Evolutionary conservation across 805 yeast species (phyloP), one percentile per base, ranked within the genome.

Genomic region (Metschnikowia amazonensis): DNA sequence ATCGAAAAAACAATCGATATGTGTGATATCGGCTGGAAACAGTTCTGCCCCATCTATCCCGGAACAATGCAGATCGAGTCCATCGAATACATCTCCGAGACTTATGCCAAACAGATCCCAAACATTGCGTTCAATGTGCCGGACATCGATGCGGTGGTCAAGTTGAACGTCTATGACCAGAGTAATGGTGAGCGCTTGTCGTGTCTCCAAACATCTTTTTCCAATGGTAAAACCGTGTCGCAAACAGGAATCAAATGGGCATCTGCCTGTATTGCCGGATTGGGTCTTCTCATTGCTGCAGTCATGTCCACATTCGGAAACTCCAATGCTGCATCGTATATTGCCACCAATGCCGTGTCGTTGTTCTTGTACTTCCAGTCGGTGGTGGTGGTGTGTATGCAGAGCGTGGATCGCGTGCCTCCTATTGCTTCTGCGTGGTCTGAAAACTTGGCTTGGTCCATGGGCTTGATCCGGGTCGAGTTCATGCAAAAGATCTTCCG

Each of bases 371-470:
- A 90, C 66, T 90, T 89, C 76, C 97, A 90, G 69, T 77, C 88
- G 53, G 89, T 86, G 27, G 95, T 86, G 28, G 80, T 89, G 42
- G 81, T 89, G 36, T 74, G 84, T 24, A 87, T 90, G 96, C 79
- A 83, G 63, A 84, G 85, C 50, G 96, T 89, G 39, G 88, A 84
- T 58, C 73, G 84, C 47, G 83, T 87, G 4, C 97, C 97, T 7
- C 97, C 97, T 14, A 88, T 90, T 58, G 97, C 96, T 7, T 76
- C 86, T 10, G 82, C 96, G 8, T 90, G 97, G 97, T 73, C 89
- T 5, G 95, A 87, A 64, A 89, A 90, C 60, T 72, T 90, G 59
- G 89, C 89, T 24, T 90, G 97, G 97, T 87, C 96, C 1, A 86
- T 90, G 86, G 97, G 97, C 2, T 73, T 90, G 48, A 87, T 90